phyloP scores from a whole-genome alignment of 306 rosid species.

The Gynostemma pentaphyllum region DNA sequence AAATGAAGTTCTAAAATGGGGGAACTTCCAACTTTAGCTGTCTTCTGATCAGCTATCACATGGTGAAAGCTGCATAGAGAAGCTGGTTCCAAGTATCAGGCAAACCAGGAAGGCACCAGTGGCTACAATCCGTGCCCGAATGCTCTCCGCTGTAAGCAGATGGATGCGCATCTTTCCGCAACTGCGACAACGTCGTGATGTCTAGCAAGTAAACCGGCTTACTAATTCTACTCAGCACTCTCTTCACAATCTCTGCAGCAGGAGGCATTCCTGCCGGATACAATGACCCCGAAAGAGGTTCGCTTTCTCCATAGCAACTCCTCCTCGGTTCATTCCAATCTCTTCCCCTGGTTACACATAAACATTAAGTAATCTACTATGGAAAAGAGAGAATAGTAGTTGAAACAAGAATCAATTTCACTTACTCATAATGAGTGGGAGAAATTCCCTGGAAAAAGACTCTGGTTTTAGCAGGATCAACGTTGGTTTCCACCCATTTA shows the following conservation, averaged over 20 bases:
- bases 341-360: constrained; percentile 4
- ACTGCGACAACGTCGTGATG: constrained; percentile 12
- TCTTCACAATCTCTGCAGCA: neutral
- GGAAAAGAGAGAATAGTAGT: neutral
- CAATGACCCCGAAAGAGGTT: neutral
- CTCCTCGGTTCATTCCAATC: constrained; percentile 10
- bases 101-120: constrained; percentile 19
- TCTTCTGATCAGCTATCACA: neutral
- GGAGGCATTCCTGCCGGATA: constrained; percentile 12
- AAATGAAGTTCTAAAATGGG: constrained; percentile 7
- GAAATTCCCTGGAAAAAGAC: constrained; percentile 14
- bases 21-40: neutral
- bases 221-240: constrained; percentile 5
- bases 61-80: constrained; percentile 11
- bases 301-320: constrained; percentile 8
- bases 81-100: constrained; percentile 18
- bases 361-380: neutral
- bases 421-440: constrained; percentile 12
- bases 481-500: constrained; percentile 11
- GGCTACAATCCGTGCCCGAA: constrained; percentile 3
- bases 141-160: constrained; percentile 10
- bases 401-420: neutral
- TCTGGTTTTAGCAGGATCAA: constrained; percentile 4
- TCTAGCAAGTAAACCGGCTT: constrained; percentile 14
- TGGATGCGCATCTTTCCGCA: constrained; percentile 16